Evolutionary conservation across 257 asterid genomes (phyloP), one percentile per base, ranked within the genome.

Genomic region (Jacaranda copaia): DNA sequence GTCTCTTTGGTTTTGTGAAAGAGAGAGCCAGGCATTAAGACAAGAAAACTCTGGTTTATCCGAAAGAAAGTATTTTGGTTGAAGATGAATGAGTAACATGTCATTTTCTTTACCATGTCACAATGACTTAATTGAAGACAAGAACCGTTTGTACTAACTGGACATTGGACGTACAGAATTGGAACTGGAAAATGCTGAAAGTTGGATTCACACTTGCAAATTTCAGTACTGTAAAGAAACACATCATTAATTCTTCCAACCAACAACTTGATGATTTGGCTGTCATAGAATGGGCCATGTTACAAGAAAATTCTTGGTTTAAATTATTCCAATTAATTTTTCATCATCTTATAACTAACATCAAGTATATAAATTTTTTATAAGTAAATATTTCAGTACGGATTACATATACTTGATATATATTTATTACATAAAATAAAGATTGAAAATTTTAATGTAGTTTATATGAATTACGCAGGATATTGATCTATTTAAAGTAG

Each of bases 181-280:
- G 48, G 16, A 12, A 10, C 13, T 35, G 69, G 18, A 61, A 35
- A 61, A 14, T 42, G 43, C 72, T 18, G 11, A 8, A 72, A 51
- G 25, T 35, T 18, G 77, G 78, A 53, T 25, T 42, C 16, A 55
- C 20, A 81, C 56, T 68, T 51, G 36, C 39, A 36, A 36, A 49
- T 77, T 60, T 69, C 35, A 40, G 45, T 63, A 48, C 42, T 15
- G 19, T 36, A 49, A 38, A 43, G 14, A 60, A 60, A 53, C n/a
- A 20, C 78, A 70, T 69, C 42, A 48, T 55, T 45, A 57, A 65
- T 66, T 4, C 14, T 61, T 60, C 53, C 72, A 68, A 45, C 72
- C 80, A 72, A 75, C 39, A 73, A 77, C 59, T 58, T 16, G 61
- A 74, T 77, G 51, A 71, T 70, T 80, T 70, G 61, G 55, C 77